Base-by-base conservation (phyloP, 495 filamentous ascomycete species). In the Trichodelitschia bisporula region DNA sequence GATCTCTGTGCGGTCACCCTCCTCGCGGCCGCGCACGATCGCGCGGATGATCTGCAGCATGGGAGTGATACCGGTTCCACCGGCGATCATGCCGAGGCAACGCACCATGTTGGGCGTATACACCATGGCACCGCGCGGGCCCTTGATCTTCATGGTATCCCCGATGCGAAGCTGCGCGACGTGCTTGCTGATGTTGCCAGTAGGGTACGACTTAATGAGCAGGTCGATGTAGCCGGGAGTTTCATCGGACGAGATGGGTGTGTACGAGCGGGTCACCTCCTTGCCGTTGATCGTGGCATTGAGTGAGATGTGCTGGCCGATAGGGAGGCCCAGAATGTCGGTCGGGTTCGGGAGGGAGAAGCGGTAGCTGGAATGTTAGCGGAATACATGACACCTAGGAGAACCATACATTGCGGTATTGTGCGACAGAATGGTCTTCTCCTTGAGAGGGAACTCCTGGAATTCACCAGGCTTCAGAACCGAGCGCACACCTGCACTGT, bases 221-320 rank as follows among this genome's bases (percentile, higher is more conserved):
- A 97, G 72, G 51, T 92, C 84, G 57, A 97, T 82, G 62, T 79
- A 76, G 47, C 86, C 86, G n/a, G 66, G 72, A 40, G 83, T 70
- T 40, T 82, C 64, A 59, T 93, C 84, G 38, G 74, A 80, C 32
- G 76, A 80, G 50, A 95, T 91, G 26, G 86, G 86, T 9, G 86
- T 97, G 59, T 97, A 97, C 15, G 78, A 89, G 47, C 86, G 80
- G 9, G 92, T 68, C 36, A 93, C 74, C 41, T 92, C 78, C 56
- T 91, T 90, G 36, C 74, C 74, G 35, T 72, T 65, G 31, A 86
- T 69, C 30, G 53, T 66, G 20, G 84, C 83, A 40, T 72, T 73
- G 46, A 97, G 75, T 37, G 84, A 92, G 57, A 97, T 90, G 57
- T 97, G 86, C 51, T 97, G 86, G 41, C 86, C 86, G 55, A 93